Conservation (phyloP, 1,284 basidiomycete genomes). For the Leccinum pachyderme region DNA sequence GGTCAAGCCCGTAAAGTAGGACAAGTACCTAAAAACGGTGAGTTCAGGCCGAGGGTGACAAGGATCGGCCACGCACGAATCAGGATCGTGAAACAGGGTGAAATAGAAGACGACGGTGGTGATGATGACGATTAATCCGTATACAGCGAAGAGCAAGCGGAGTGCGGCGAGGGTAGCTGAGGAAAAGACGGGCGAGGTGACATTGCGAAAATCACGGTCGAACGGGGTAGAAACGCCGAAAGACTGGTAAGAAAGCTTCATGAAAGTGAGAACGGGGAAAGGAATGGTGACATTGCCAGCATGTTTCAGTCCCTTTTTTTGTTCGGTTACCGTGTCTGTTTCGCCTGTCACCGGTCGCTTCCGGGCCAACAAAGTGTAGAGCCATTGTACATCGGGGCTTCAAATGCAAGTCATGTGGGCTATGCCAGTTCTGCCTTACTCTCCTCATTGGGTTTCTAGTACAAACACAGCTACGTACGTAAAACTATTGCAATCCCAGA, state of each 20-base stretch:
- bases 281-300: background rate
- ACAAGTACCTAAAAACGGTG: conserved; percentile 46
- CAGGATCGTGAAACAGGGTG: conserved; percentile 28
- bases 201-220: conserved; percentile 50
- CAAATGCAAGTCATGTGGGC: background rate
- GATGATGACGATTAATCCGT: conserved; percentile 48
- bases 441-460: background rate
- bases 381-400: background rate
- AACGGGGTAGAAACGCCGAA: conserved; percentile 42
- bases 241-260: conserved; percentile 19
- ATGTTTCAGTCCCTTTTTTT: conserved; percentile 11
- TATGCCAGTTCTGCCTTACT: background rate
- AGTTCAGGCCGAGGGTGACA: background rate
- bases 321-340: conserved; percentile 1
- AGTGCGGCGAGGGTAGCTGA: conserved; percentile 45
- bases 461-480: background rate
- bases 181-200: conserved; percentile 59
- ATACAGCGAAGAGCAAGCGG: conserved; percentile 51
- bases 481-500: conserved; percentile 12
- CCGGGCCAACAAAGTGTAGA: background rate
- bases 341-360: background rate
- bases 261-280: background rate
- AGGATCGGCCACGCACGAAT: conserved; percentile 27
- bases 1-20: conserved; percentile 63
- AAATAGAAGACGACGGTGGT: conserved; percentile 43